Percentiles rank a stretch among this genome's conserved stretches.
Conservation (phyloP, 1,139 yeast species). For the Wickerhamomyces sp. region DNA sequence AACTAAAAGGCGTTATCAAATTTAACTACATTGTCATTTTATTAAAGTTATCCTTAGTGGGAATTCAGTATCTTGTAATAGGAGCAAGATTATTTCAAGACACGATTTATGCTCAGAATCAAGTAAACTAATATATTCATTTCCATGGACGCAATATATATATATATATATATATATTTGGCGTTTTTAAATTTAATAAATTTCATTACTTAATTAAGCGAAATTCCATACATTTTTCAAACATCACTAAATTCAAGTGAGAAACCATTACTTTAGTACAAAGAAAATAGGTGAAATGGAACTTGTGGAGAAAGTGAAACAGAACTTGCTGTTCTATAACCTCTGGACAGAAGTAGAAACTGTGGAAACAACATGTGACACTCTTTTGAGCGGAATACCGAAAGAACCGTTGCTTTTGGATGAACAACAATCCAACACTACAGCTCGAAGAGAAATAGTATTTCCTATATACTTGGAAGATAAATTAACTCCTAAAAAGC, state of each 20-base stretch:
- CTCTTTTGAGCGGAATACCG: conserved; percentile 28
- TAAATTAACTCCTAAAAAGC: conserved; percentile 30
- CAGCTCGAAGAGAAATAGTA: conserved; percentile 23
- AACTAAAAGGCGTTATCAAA: too few species aligned
- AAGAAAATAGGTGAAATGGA: not conserved
- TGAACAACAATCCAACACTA: conserved; percentile 11
- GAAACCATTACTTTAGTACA: not conserved
- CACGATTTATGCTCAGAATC: too few species aligned
- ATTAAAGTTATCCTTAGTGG: too few species aligned
- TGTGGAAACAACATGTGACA: conserved; percentile 12
- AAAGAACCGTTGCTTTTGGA: conserved; percentile 29
- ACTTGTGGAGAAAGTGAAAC: conserved; percentile 22
- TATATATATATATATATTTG: too few species aligned
- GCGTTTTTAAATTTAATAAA: too few species aligned
- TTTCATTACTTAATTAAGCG: too few species aligned
- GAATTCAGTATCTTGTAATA: too few species aligned
- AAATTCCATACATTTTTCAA: too few species aligned
- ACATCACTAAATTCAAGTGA: too few species aligned
- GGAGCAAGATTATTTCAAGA: too few species aligned
- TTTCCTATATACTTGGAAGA: conserved; percentile 29
- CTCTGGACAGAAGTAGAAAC: conserved; percentile 46
- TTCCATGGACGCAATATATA: too few species aligned
- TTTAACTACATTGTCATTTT: not conserved
- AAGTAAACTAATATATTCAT: too few species aligned
- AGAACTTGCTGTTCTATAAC: conserved; percentile 48